These are phyloP conservation scores for Syzygium malaccense DNA, from an alignment of 441 rosid species.

Conservation along the genomic window DNA sequence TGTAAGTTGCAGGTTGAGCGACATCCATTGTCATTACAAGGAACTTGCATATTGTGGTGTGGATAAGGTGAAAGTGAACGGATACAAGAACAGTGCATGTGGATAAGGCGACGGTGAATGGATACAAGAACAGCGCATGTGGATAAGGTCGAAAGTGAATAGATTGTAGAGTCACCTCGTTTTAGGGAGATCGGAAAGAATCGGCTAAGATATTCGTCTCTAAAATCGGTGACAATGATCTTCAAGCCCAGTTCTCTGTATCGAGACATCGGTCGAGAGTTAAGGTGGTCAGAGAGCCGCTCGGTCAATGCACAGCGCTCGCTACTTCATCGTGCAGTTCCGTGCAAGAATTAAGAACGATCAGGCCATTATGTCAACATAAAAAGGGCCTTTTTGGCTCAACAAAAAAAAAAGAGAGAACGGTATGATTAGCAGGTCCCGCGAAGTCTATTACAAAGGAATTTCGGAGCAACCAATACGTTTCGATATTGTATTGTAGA, in stretches of 20 bases:
- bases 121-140: too few species aligned
- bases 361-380: rapidly evolving
- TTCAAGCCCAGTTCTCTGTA: background rate
- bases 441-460: background rate
- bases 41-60: background rate
- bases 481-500: background rate
- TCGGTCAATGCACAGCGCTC: background rate
- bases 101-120: background rate
- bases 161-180: background rate
- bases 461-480: background rate
- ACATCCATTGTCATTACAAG: background rate
- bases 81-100: background rate
- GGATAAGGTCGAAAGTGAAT: too few species aligned
- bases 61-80: background rate
- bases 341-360: too few species aligned
- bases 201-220: background rate
- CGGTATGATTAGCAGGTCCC: background rate
- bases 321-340: background rate
- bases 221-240: background rate
- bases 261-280: background rate
- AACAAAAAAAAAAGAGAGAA: background rate
- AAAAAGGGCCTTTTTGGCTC: background rate
- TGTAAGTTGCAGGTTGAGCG: background rate
- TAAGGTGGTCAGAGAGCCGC: background rate
- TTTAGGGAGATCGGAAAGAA: background rate